A percentile compares a stretch with the other conserved stretches of the same genome.
These are phyloP conservation scores for Graphilbum ipis-grandicollis DNA, from an alignment of 2,329 filamentous ascomycete genomes.

Conservation along the genomic window DNA sequence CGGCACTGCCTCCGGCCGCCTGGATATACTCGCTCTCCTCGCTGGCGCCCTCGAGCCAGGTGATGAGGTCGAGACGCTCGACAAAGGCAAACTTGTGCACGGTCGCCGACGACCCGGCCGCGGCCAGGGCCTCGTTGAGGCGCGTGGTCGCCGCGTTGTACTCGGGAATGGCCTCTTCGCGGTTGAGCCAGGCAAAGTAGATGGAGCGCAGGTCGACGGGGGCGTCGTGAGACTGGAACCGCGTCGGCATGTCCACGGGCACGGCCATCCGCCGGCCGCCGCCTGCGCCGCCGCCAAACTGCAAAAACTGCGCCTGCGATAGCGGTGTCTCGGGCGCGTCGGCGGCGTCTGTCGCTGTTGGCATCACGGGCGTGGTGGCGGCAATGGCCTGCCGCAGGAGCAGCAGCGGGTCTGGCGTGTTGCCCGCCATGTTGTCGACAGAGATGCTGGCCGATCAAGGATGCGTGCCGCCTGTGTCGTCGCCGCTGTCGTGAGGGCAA, in stretches of 20 bases:
- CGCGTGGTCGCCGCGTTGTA: slow-evolving; percentile 74
- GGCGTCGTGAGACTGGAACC: slow-evolving; percentile 62
- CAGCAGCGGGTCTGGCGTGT: slow-evolving; percentile 49
- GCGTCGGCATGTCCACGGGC: slow-evolving; percentile 56
- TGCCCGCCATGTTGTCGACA: too few relatives aligned
- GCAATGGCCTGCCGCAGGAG: slow-evolving; percentile 74
- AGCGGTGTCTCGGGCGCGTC: slow-evolving; percentile 45
- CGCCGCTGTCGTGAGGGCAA: background rate
- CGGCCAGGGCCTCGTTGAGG: slow-evolving; percentile 61
- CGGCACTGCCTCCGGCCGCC: slow-evolving; percentile 53
- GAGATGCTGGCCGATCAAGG: too few relatives aligned
- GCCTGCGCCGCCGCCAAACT: slow-evolving; percentile 46
- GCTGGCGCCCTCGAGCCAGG: slow-evolving; percentile 79
- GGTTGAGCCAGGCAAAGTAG: slow-evolving; percentile 91
- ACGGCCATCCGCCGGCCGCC: slow-evolving; percentile 30
- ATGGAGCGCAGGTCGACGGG: slow-evolving; percentile 81
- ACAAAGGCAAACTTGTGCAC: slow-evolving; percentile 85
- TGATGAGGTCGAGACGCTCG: slow-evolving; percentile 78
- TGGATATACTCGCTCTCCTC: slow-evolving; percentile 90
- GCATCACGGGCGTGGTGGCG: slow-evolving; percentile 48
- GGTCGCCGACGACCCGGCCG: slow-evolving; percentile 33
- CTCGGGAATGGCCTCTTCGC: slow-evolving; percentile 74
- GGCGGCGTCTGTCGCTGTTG: slow-evolving; percentile 53
- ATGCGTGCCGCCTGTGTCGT: too few relatives aligned
- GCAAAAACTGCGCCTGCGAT: slow-evolving; percentile 60